Conservation (phyloP, 2,329 filamentous ascomycete species). For the Verticillium tricorpus region DNA sequence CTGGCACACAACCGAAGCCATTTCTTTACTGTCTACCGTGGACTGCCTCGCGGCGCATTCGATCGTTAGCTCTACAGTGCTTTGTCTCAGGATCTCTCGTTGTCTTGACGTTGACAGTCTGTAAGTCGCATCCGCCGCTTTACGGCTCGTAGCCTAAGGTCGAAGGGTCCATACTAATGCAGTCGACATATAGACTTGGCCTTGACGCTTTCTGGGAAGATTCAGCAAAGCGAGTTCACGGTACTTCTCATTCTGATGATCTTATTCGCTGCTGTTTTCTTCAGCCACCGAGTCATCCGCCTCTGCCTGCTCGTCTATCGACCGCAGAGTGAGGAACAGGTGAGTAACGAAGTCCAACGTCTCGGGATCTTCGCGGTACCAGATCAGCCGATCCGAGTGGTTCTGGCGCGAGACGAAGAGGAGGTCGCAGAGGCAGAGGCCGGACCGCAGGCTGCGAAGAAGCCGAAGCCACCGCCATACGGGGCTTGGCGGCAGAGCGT, state of each 20-base stretch:
- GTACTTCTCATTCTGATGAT: constrained; percentile 77
- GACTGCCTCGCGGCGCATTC: constrained; percentile 48
- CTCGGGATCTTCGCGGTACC: constrained; percentile 62
- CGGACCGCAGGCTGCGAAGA: constrained; percentile 42
- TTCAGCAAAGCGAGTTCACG: constrained; percentile 67
- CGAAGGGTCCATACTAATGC: not conserved
- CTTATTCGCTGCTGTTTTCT: constrained; percentile 69
- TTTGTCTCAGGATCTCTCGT: constrained; percentile 63
- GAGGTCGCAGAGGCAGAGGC: constrained; percentile 43
- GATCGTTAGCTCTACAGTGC: constrained; percentile 53
- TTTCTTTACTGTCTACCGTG: constrained; percentile 54
- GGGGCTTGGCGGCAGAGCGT: constrained; percentile 81
- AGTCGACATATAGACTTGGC: constrained; percentile 57
- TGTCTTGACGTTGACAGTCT: constrained; percentile 54
- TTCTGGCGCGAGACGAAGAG: constrained; percentile 71
- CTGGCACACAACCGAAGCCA: constrained; percentile 24
- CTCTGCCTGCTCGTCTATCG: constrained; percentile 63
- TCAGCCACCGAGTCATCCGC: constrained; percentile 73
- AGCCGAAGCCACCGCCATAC: constrained; percentile 73
- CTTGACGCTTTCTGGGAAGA: constrained; percentile 61
- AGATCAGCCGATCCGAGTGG: constrained; percentile 68
- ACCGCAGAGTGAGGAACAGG: constrained; percentile 23
- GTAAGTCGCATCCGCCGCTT: constrained; percentile 43
- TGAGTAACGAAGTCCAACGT: constrained; percentile 34
- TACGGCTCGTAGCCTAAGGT: not conserved